Conservation (phyloP, 352 stramenopile species). For the Phytophthora fragariae region DNA sequence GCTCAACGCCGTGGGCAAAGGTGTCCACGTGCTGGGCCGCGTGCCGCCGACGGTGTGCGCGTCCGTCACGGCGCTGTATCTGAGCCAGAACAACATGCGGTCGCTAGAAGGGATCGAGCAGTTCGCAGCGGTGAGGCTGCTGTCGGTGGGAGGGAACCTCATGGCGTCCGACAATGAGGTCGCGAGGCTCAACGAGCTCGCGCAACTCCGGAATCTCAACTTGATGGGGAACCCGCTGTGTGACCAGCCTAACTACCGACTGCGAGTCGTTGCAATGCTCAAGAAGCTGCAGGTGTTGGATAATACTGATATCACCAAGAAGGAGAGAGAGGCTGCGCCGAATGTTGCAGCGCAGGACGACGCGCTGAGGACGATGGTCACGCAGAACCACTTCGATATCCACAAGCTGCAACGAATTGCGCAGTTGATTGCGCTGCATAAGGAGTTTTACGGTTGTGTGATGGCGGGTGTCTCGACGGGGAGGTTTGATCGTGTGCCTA, state of each 20-base stretch:
- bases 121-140: slow-evolving; percentile 60
- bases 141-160: slow-evolving; percentile 74
- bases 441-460: slow-evolving; percentile 67
- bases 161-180: slow-evolving; percentile 58
- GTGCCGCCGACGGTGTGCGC: slow-evolving; percentile 54
- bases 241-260: slow-evolving; percentile 74
- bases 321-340: slow-evolving; percentile 62
- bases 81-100: slow-evolving; percentile 83
- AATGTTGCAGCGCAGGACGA: slow-evolving; percentile 64
- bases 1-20: slow-evolving; percentile 76
- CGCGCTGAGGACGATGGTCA: slow-evolving; percentile 54
- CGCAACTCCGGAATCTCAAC: slow-evolving; percentile 70
- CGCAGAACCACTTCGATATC: slow-evolving; percentile 76
- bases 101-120: slow-evolving; percentile 65
- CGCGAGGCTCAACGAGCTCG: slow-evolving; percentile 41
- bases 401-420: slow-evolving; percentile 71
- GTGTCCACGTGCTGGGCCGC: slow-evolving; percentile 54
- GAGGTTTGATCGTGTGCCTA: slow-evolving; percentile 67
- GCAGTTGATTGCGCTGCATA: slow-evolving; percentile 55
- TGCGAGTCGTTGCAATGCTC: slow-evolving; percentile 63
- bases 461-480: slow-evolving; percentile 44
- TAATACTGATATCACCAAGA: slow-evolving; percentile 59
- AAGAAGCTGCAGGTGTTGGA: slow-evolving; percentile 65
- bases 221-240: slow-evolving; percentile 80
- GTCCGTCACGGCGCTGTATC: slow-evolving; percentile 68